Evolutionary conservation across 257 asterid species (phyloP).

Genomic region (Nicotiana otophora): DNA sequence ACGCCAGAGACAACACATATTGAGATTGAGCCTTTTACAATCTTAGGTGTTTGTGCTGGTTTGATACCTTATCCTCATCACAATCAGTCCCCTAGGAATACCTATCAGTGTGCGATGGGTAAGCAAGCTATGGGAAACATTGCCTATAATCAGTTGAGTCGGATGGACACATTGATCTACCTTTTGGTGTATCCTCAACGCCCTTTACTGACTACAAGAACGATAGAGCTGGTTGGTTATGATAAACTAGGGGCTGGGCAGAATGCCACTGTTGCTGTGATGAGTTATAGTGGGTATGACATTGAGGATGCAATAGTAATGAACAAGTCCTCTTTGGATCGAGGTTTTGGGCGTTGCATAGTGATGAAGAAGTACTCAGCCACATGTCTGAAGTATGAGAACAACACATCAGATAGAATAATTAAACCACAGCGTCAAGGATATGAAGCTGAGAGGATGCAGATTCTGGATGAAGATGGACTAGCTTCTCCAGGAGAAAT

Average conservation of each 20-base stretch:
- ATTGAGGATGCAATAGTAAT: slow-evolving; percentile 98
- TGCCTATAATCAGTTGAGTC: slow-evolving; percentile 86
- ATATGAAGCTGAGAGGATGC: slow-evolving; percentile 51
- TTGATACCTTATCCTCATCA: slow-evolving; percentile 99
- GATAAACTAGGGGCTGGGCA: slow-evolving; percentile 99
- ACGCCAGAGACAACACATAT: slow-evolving; percentile 76
- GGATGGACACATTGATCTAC: slow-evolving; percentile 83
- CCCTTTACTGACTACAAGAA: slow-evolving; percentile 84
- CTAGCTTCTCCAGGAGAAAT: slow-evolving; percentile 92
- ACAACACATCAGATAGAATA: slow-evolving; percentile 58
- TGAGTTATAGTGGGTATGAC: slow-evolving; percentile 98
- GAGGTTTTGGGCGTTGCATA: slow-evolving; percentile 99
- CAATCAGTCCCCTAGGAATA: slow-evolving; percentile 98
- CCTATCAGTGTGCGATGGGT: slow-evolving; percentile 99
- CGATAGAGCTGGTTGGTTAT: slow-evolving; percentile 84
- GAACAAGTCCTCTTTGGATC: slow-evolving; percentile 96
- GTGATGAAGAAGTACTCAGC: slow-evolving; percentile 74
- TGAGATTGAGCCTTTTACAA: slow-evolving; percentile 96
- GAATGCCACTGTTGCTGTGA: slow-evolving; percentile 96
- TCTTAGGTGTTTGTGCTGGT: slow-evolving; percentile 86
- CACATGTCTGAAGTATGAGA: slow-evolving; percentile 50
- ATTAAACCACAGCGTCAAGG: slow-evolving; percentile 56
- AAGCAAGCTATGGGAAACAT: slow-evolving; percentile 99
- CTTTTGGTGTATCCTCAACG: slow-evolving; percentile 96
- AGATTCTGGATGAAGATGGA: slow-evolving; percentile 94